Conservation (phyloP, 2,329 filamentous ascomycete species). For the Trichoderma sp. region DNA sequence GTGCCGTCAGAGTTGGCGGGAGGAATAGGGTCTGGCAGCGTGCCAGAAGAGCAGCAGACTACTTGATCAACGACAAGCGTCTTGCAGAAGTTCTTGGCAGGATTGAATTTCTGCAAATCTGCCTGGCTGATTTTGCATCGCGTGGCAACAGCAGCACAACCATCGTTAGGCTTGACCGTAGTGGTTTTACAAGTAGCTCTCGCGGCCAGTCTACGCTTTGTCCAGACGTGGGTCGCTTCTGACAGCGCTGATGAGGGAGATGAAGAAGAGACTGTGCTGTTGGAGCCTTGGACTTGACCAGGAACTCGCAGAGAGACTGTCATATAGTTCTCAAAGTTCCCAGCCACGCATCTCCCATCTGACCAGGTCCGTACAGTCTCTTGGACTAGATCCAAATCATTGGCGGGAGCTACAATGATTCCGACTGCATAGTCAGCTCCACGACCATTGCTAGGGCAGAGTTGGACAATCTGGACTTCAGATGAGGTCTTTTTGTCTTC, state of each 20-base stretch:
- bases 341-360: constrained; percentile 28
- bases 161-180: constrained; percentile 31
- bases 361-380: constrained; percentile 29
- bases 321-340: constrained; percentile 23
- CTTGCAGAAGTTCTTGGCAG: constrained; percentile 26
- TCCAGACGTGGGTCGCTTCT: neutral
- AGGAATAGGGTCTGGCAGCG: constrained; percentile 25
- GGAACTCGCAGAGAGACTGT: constrained; percentile 26
- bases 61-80: constrained; percentile 25
- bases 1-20: constrained; percentile 27
- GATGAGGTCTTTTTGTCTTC: neutral
- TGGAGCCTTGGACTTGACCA: constrained; percentile 13
- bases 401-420: constrained; percentile 30
- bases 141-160: constrained; percentile 34
- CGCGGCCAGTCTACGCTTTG: constrained; percentile 18
- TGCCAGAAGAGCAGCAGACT: constrained; percentile 28
- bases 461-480: neutral
- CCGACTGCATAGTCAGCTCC: constrained; percentile 32
- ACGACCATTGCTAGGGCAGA: neutral
- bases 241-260: neutral
- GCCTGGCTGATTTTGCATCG: constrained; percentile 35
- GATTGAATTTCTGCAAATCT: constrained; percentile 37
- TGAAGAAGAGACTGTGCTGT: constrained; percentile 5
- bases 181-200: constrained; percentile 27
- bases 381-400: constrained; percentile 33